phyloP scores from a whole-genome alignment of 352 stramenopile species.

The Thraustochytrium sp. region DNA sequence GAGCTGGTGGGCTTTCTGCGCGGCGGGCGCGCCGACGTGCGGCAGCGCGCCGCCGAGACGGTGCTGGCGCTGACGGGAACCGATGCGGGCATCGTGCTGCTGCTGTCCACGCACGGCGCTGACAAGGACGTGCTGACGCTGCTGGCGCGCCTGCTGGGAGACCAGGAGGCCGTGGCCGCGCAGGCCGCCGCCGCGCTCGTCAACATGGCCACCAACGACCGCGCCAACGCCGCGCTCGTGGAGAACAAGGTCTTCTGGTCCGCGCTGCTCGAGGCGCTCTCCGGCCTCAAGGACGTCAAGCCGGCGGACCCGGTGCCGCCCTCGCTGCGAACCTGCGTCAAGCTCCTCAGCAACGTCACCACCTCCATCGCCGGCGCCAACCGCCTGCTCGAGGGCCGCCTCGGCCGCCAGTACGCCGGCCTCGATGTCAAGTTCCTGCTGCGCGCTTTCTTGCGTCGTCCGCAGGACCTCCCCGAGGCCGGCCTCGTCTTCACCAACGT shows the following conservation, averaged over 20 bases:
- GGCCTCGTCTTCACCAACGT: constrained; percentile 32
- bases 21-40: constrained; percentile 23
- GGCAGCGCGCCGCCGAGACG: constrained; percentile 1
- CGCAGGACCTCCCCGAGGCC: not conserved
- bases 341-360: constrained; percentile 41
- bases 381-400: constrained; percentile 1
- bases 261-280: constrained; percentile 1
- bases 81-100: constrained; percentile 28
- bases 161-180: not conserved
- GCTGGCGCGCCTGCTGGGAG: constrained; percentile 25
- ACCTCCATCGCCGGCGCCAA: constrained; percentile 29
- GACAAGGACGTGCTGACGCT: constrained; percentile 26
- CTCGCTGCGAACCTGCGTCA: not conserved
- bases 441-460: not conserved
- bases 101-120: not conserved
- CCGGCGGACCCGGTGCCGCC: not conserved
- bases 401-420: constrained; percentile 14
- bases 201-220: constrained; percentile 41
- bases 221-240: constrained; percentile 14
- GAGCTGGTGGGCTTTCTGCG: constrained; percentile 42
- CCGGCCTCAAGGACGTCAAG: not conserved
- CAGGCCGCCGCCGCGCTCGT: constrained; percentile 1
- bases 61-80: constrained; percentile 38
- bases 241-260: constrained; percentile 16
- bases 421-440: constrained; percentile 21